Evolutionary conservation across 2,329 filamentous ascomycete species (phyloP), one percentile per base, ranked within the genome.

Genomic region (Aspergillus ibericus): DNA sequence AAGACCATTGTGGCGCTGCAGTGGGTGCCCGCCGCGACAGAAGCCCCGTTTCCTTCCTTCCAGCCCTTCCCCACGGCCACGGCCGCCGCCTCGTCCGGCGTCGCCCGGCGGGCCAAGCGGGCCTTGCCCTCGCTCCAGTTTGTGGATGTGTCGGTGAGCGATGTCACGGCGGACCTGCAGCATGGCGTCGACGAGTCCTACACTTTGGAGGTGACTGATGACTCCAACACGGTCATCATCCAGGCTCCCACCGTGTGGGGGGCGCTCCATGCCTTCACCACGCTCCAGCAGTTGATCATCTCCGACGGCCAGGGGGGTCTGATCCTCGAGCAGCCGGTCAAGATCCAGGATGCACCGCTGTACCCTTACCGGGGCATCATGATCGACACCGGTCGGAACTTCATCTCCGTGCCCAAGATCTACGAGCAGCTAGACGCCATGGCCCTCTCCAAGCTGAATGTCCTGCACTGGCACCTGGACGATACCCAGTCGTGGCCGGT

Each of bases 131-230:
- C 61, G 25, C 68, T 85, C n/a, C 75, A 63, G 4, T 71, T 70
- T 12, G 72, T 85, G 36, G 73, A 80, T 25, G 71, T 85, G 46
- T 70, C 78, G 6, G 71, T 86, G 25, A 62, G 74, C 6, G 73
- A 85, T 63, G 68, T 67, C 42, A 61, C 75, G 12, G 81, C 80
- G 4, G 75, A 81, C 58, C 72, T 85, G 29, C 77, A 84, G 66
- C 82, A 85, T 62, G 82, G 81, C 3, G 82, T 84, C 20, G 81
- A 85, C 57, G 82, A 85, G 65, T 83, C 82, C n/a, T 85, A 85
- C 67, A 81, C 77, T 0, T 63, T 85, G 18, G 72, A 78, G 16
- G 75, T 83, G 36, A 62, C 68, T 0, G 62, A 72, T 5, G 68
- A 67, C 18, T 80, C 81, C 2, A 68, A 71, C 34, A 70, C 69